Conservation (phyloP, 768 basidiomycete species). For the Lactarius akahatsu region DNA sequence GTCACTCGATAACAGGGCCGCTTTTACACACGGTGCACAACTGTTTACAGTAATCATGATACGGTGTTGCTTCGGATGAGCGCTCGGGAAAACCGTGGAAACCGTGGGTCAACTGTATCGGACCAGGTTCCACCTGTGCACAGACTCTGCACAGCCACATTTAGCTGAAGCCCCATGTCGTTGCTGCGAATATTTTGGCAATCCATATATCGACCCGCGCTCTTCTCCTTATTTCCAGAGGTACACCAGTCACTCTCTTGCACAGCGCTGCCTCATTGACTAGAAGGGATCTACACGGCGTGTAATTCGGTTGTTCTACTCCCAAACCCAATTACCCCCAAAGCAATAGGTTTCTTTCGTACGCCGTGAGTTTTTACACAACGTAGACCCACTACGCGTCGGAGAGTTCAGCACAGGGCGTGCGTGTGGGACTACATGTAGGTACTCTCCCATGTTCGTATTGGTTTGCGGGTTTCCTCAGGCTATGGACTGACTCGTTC, state of each 20-base stretch:
- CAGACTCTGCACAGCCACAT: background rate
- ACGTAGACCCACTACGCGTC: slow-evolving; percentile 16
- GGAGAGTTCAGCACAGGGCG: slow-evolving; percentile 24
- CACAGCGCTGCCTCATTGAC: slow-evolving; percentile 24
- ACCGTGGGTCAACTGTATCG: background rate
- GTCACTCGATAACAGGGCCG: background rate
- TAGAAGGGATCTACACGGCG: slow-evolving; percentile 27
- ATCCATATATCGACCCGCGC: background rate
- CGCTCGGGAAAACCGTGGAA: background rate
- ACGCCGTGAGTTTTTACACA: background rate
- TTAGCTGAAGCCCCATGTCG: too few relatives aligned
- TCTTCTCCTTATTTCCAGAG: background rate
- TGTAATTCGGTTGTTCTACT: background rate
- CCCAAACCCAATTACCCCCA: too few relatives aligned
- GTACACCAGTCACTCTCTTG: background rate
- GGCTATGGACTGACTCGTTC: slow-evolving; percentile 3
- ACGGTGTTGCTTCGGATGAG: background rate
- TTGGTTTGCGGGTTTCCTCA: background rate
- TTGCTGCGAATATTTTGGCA: background rate
- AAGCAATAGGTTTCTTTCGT: background rate
- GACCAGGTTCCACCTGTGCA: background rate
- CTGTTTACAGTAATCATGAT: background rate
- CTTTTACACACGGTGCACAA: too few relatives aligned
- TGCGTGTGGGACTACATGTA: slow-evolving; percentile 26
- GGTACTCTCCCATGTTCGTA: slow-evolving; percentile 26